Evolutionary conservation across 805 yeast genomes (phyloP).

Genomic region (Wickerhamomyces subpelliculosus): DNA sequence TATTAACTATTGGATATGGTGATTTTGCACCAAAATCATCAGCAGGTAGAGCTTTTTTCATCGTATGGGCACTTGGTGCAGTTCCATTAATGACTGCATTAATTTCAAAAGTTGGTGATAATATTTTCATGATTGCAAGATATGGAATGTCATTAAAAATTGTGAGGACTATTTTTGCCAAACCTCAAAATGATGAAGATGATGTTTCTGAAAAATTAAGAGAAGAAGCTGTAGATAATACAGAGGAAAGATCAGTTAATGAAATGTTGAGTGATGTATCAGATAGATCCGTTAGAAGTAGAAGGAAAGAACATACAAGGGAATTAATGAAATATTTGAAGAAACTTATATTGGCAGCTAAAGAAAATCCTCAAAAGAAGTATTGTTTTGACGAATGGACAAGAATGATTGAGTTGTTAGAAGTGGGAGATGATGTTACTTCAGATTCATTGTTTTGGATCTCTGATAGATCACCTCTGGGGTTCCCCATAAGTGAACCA

Average conservation of each 20-base stretch:
- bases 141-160: slow-evolving; percentile 8
- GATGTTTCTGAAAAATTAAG: too few relatives aligned
- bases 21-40: slow-evolving; percentile 56
- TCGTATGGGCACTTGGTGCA: slow-evolving; percentile 75
- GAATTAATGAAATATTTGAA: too few relatives aligned
- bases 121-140: slow-evolving; percentile 29
- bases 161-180: slow-evolving; percentile 4
- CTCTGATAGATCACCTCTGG: slow-evolving; percentile 57
- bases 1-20: slow-evolving; percentile 84
- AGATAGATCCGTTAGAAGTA: too few relatives aligned
- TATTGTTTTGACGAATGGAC: slow-evolving; percentile 51
- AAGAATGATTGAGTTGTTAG: slow-evolving; percentile 27
- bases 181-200: slow-evolving; percentile 1
- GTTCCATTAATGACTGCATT: slow-evolving; percentile 84
- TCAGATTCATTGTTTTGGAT: slow-evolving; percentile 49
- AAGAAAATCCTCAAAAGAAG: slow-evolving; percentile 20
- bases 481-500: slow-evolving; percentile 64
- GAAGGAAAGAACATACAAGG: too few relatives aligned
- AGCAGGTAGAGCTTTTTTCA: slow-evolving; percentile 68
- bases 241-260: slow-evolving; percentile 7
- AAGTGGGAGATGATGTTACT: slow-evolving; percentile 13
- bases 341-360: slow-evolving; percentile 9
- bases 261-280: slow-evolving; percentile 7
- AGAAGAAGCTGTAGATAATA: slow-evolving; percentile 1
- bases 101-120: slow-evolving; percentile 66